phyloP scores from a whole-genome alignment of 2,329 filamentous ascomycete species.

The Trichoderma afroharzianum region DNA sequence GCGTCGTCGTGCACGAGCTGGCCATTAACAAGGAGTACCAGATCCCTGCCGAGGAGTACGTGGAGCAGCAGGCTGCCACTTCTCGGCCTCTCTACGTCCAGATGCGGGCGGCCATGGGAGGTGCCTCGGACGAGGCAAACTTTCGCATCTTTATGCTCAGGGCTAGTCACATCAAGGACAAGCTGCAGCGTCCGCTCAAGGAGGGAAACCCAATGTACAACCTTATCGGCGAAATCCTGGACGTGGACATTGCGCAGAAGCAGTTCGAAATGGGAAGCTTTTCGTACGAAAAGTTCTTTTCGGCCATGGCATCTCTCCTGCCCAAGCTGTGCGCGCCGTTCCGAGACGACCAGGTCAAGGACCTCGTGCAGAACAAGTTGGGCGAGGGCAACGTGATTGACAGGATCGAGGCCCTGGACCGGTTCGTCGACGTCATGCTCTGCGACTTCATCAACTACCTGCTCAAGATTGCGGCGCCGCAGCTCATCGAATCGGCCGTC shows the following conservation, averaged over 20 bases:
- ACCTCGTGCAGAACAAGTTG: slow-evolving; percentile 60
- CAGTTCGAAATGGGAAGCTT: slow-evolving; percentile 71
- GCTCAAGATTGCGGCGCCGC: slow-evolving; percentile 66
- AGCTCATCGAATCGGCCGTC: slow-evolving; percentile 65
- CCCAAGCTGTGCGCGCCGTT: slow-evolving; percentile 78
- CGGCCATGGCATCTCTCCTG: slow-evolving; percentile 69
- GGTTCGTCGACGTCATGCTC: slow-evolving; percentile 72
- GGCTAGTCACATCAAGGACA: slow-evolving; percentile 66
- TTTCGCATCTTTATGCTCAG: slow-evolving; percentile 67
- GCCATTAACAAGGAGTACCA: slow-evolving; percentile 76
- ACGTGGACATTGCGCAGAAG: slow-evolving; percentile 65
- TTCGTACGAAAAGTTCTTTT: slow-evolving; percentile 77
- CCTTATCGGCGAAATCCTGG: slow-evolving; percentile 71
- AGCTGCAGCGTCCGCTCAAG: slow-evolving; percentile 68
- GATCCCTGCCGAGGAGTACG: slow-evolving; percentile 60
- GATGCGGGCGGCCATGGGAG: slow-evolving; percentile 62
- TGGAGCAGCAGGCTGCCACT: slow-evolving; percentile 51
- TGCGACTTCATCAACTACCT: slow-evolving; percentile 82
- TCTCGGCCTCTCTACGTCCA: slow-evolving; percentile 51
- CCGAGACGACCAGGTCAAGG: slow-evolving; percentile 72
- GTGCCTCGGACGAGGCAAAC: slow-evolving; percentile 61
- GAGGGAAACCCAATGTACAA: slow-evolving; percentile 69
- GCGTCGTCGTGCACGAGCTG: slow-evolving; percentile 73
- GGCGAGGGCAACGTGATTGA: slow-evolving; percentile 64
- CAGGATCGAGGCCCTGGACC: slow-evolving; percentile 69